phyloP scores from a whole-genome alignment of 192 early-diverging fungal genomes.

The Backusella tarrabulga region DNA sequence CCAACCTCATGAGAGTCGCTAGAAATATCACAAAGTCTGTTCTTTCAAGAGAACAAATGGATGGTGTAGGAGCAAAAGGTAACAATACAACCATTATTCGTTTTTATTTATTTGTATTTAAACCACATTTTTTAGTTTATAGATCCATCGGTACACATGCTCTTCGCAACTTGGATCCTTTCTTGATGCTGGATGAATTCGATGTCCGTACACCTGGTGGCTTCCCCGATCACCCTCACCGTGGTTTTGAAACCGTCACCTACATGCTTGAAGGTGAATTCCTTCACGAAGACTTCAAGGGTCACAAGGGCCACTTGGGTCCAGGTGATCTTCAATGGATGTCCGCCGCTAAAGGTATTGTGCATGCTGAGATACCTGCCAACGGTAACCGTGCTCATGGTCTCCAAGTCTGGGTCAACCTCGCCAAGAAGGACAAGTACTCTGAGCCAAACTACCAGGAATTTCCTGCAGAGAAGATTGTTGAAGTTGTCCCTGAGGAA shows the following conservation, averaged over 20 bases:
- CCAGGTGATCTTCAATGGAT: conserved; percentile 76
- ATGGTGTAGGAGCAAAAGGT: conserved; percentile 74
- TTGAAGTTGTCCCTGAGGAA: conserved; percentile 50
- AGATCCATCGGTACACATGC: conserved; percentile 66
- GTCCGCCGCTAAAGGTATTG: conserved; percentile 48
- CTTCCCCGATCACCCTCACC: conserved; percentile 71
- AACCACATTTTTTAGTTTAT: conserved; percentile 51
- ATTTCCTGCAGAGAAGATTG: conserved; percentile 61
- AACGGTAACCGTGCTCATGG: conserved; percentile 32
- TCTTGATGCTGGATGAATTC: conserved; percentile 84
- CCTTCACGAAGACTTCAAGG: conserved; percentile 76
- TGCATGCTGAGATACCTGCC: conserved; percentile 75
- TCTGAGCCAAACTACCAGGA: conserved; percentile 72
- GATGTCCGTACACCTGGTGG: conserved; percentile 41
- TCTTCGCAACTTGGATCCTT: conserved; percentile 81
- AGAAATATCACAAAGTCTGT: conserved; percentile 45
- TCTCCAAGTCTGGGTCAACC: conserved; percentile 80
- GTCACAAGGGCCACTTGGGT: conserved; percentile 65
- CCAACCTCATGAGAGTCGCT: conserved; percentile 4
- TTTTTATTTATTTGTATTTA: not conserved
- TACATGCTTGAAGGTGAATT: conserved; percentile 67
- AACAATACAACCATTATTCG: not conserved
- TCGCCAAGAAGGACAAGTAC: conserved; percentile 72
- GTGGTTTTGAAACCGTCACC: conserved; percentile 82
- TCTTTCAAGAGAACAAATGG: conserved; percentile 54